Conservation (phyloP, 306 rosid species). For the Benincasa hispida region DNA sequence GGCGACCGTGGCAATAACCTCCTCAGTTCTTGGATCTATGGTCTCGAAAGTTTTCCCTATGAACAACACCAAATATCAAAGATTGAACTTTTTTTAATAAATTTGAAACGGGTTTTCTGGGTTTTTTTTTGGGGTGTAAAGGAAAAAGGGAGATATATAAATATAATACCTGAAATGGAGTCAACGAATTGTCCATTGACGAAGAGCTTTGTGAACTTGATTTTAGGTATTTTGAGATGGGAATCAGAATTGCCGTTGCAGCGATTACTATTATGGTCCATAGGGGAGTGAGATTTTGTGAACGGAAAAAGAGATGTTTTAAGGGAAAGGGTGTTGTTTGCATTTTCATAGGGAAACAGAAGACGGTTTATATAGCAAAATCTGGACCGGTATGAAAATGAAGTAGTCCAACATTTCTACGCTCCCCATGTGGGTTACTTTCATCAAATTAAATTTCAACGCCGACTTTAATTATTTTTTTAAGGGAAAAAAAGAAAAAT, state of each 20-base stretch:
- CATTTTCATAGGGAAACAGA: background rate
- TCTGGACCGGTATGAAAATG: background rate
- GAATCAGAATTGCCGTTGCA: slow-evolving; percentile 12
- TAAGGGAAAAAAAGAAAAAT: no score
- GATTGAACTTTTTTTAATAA: no score
- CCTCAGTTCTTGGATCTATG: slow-evolving; percentile 58
- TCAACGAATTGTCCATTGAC: slow-evolving; percentile 73
- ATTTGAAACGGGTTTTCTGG: no score
- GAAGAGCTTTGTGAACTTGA: slow-evolving; percentile 87
- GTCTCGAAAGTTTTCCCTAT: slow-evolving; percentile 72
- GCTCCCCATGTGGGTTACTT: background rate
- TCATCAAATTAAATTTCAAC: background rate
- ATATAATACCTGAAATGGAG: slow-evolving; percentile 51
- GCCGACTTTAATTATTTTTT: no score
- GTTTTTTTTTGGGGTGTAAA: no score
- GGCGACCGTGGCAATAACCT: slow-evolving; percentile 39
- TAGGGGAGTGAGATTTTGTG: background rate
- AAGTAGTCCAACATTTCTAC: background rate
- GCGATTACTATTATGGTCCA: background rate
- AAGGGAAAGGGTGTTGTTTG: background rate
- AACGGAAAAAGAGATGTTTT: background rate
- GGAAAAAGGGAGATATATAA: no score
- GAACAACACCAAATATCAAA: background rate
- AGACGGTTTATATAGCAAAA: background rate
- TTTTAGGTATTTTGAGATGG: slow-evolving; percentile 25